Evolutionary conservation across 2,329 filamentous ascomycete genomes (phyloP), one percentile per base, ranked within the genome.

Genomic region (Fusarium coffeatum): DNA sequence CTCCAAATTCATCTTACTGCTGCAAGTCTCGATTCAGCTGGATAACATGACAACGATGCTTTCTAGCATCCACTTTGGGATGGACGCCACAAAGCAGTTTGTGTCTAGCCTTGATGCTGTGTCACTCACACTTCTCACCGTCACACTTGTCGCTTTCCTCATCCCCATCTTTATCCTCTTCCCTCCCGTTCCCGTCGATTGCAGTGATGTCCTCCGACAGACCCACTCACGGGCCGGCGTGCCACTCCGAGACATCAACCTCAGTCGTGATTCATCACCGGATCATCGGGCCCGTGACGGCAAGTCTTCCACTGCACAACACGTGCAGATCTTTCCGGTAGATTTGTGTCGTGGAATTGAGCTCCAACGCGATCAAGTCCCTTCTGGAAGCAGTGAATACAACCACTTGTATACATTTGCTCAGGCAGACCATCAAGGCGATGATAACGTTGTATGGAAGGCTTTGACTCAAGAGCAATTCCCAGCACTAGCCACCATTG

Each of bases 351-450:
- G 83, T 59, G 92, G 91, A 28, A 89, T 97, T 57, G 93, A 96
- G 80, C 80, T 97, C 48, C 81, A 87, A 54, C 82, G 85, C 65
- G 88, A 87, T 64, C 86, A 88, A 56, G 85, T 96, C 18, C 80
- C 93, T 47, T 82, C 88, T 8, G 88, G 88, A 4, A 93, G 94
- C 4, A 84, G 97, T 59, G 87, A 91, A 77, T 92, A 91, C 78
- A 94, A 98, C 80, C 88, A 93, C 8, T 87, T 95, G 72, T 97
- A 94, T 82, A 91, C 89, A 49, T 93, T 98, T 77, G 93, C 92
- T 3, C 91, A 94, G 78, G 83, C 68, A 43, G 32, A 40, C 15
- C 23, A 41, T 13, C 78, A 81, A 60, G 80, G 82, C 68, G 78
- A 78, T 55, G 78, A 78, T 56, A 75, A 79, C 49, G 84, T 84